Evolutionary conservation across 2,329 filamentous ascomycete species (phyloP).

Genomic region (Apiospora sp.): DNA sequence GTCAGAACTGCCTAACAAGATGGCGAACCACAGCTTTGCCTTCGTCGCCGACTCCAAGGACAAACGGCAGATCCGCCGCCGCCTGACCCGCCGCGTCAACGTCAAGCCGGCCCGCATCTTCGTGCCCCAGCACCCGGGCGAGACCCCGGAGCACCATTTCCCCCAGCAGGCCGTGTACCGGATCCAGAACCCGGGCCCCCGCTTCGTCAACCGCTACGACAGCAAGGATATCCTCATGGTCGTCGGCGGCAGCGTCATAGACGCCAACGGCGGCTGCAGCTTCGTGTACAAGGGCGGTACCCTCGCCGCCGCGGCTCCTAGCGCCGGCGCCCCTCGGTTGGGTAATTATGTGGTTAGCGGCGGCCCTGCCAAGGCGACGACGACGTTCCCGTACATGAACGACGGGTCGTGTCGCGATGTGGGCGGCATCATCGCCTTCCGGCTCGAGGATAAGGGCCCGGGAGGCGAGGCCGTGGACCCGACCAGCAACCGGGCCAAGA

Average conservation of each 20-base stretch:
- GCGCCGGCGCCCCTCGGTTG: neutral
- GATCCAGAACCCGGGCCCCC: slow-evolving; percentile 38
- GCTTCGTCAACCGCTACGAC: slow-evolving; percentile 45
- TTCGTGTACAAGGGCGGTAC: slow-evolving; percentile 40
- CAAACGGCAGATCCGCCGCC: slow-evolving; percentile 30
- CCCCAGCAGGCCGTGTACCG: slow-evolving; percentile 40
- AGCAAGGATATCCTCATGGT: slow-evolving; percentile 47
- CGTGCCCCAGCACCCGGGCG: slow-evolving; percentile 35
- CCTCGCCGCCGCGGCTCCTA: neutral
- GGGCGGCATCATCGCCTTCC: slow-evolving; percentile 37
- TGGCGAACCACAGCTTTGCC: slow-evolving; percentile 25
- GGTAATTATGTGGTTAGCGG: slow-evolving; percentile 26
- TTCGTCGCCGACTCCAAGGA: slow-evolving; percentile 30
- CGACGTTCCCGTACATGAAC: slow-evolving; percentile 20
- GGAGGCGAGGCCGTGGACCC: slow-evolving; percentile 46
- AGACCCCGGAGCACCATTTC: slow-evolving; percentile 44
- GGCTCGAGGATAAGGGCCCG: slow-evolving; percentile 53
- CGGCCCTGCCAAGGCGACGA: neutral
- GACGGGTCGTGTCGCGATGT: slow-evolving; percentile 27
- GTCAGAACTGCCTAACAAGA: neutral
- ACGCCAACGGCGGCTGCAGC: slow-evolving; percentile 51
- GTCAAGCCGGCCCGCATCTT: slow-evolving; percentile 41
- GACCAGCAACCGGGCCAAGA: slow-evolving; percentile 62
- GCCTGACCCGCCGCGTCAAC: slow-evolving; percentile 33
- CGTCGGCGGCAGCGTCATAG: slow-evolving; percentile 54